Evolutionary conservation across 2,329 filamentous ascomycete genomes (phyloP).

Genomic region (Diaporthe australafricana): DNA sequence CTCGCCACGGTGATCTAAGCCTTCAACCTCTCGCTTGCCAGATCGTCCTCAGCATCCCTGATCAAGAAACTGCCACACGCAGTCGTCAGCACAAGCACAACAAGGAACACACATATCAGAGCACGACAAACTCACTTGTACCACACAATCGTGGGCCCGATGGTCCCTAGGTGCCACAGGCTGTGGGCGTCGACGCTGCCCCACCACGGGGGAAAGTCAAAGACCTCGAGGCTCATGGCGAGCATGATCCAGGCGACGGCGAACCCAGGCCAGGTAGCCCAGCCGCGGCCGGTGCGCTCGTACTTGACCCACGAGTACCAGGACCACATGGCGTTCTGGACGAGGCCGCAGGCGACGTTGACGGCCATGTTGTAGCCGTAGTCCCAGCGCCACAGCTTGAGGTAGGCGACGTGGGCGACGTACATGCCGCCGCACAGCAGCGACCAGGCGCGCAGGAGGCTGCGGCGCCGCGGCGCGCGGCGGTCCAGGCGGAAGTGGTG

Average conservation of each 20-base stretch:
- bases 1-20: slow-evolving; percentile 53
- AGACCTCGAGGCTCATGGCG: slow-evolving; percentile 94
- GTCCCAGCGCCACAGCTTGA: slow-evolving; percentile 89
- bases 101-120: neutral
- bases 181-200: slow-evolving; percentile 93
- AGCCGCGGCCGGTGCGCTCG: slow-evolving; percentile 75
- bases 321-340: slow-evolving; percentile 88
- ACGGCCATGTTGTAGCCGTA: slow-evolving; percentile 99
- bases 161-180: slow-evolving; percentile 95
- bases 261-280: slow-evolving; percentile 90
- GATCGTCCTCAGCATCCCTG: slow-evolving; percentile 85
- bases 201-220: slow-evolving; percentile 90
- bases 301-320: slow-evolving; percentile 85
- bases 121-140: slow-evolving; percentile 79
- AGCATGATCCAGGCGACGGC: slow-evolving; percentile 92
- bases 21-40: slow-evolving; percentile 79
- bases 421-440: slow-evolving; percentile 78
- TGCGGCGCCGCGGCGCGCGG: slow-evolving; percentile 50
- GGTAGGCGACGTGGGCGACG: slow-evolving; percentile 80
- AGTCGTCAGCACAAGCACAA: slow-evolving; percentile 41
- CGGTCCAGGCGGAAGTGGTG: slow-evolving; percentile 86
- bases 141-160: slow-evolving; percentile 88
- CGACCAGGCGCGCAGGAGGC: slow-evolving; percentile 81
- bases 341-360: slow-evolving; percentile 83
- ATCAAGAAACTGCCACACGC: slow-evolving; percentile 77